Base-by-base conservation (phyloP, 768 basidiomycete species). In the Pseudohyphozyma bogoriensis region DNA sequence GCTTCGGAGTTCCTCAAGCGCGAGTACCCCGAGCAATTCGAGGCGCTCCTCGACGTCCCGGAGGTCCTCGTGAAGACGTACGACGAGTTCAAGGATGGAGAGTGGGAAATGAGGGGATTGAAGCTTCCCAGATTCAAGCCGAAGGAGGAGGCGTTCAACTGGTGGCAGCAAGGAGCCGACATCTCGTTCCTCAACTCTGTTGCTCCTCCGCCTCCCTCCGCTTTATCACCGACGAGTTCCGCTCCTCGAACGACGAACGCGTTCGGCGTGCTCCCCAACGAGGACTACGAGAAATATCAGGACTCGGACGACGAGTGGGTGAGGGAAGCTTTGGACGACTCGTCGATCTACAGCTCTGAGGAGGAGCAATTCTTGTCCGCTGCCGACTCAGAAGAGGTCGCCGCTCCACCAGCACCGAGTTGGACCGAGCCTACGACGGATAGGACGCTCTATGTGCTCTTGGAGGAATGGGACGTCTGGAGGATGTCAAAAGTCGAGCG, bases 401-500 rank as follows among this genome's bases (percentile, higher is more conserved):
- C n/a, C n/a, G n/a, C n/a, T 44, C 42, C 42, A 12, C 42, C 15
- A 58, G 11, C 3, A 7, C 11, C n/a, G n/a, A 29, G 29, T 18
- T 55, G 44, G 29, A 15, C 16, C 4, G 18, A 28, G 8, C 81
- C 81, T 5, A 47, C 58, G 0, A 58, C 69, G 0, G 50, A 68
- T 63, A 78, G 81, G 1, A 51, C 72, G 3, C 49, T 83, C 15
- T 69, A 73, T 1, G 67, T 64, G 5, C 73, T 82, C 16, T 71
- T 80, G 4, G 51, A 69, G 0, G 74, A 68, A 1, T 6, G 16
- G n/a, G 69, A 75, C 33, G 74, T 84, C 24, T 86, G 85, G 85
- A 52, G 62, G 0, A 77, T 84, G 77, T 82, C 82, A 4, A 46
- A 45, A 6, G 10, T 33, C 1, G 85, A 86, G 67, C 78, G 85